These are phyloP conservation scores for Diaporthe vaccinii DNA, from an alignment of 2,329 filamentous ascomycete species.

Conservation along the genomic window DNA sequence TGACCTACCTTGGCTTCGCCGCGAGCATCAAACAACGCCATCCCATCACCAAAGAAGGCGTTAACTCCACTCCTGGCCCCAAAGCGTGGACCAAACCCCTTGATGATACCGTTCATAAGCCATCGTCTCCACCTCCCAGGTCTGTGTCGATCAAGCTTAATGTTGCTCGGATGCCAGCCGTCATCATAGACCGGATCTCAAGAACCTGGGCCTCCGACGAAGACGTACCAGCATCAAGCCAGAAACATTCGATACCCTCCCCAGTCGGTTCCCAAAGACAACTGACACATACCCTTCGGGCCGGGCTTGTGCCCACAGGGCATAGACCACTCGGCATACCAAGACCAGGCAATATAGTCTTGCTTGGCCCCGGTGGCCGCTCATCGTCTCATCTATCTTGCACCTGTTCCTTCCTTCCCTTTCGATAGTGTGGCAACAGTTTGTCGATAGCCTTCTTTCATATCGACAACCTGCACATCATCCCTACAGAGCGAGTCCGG, in stretches of 20 bases:
- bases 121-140: slow-evolving; percentile 38
- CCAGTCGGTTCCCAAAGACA: slow-evolving; percentile 51
- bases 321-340: slow-evolving; percentile 47
- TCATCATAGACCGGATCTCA: slow-evolving; percentile 65
- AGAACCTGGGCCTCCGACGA: slow-evolving; percentile 64
- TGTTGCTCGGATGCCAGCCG: slow-evolving; percentile 68
- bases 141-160: slow-evolving; percentile 51
- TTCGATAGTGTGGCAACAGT: slow-evolving; percentile 59
- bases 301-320: slow-evolving; percentile 55
- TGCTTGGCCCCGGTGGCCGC: slow-evolving; percentile 45
- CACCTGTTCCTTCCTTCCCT: slow-evolving; percentile 49
- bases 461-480: slow-evolving; percentile 55
- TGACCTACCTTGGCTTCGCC: slow-evolving; percentile 25
- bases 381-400: slow-evolving; percentile 40
- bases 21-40: slow-evolving; percentile 43
- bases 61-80: slow-evolving; percentile 29
- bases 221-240: slow-evolving; percentile 54
- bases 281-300: slow-evolving; percentile 57
- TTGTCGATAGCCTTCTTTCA: slow-evolving; percentile 68
- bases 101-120: slow-evolving; percentile 32
- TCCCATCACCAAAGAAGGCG: slow-evolving; percentile 31
- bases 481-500: slow-evolving; percentile 65
- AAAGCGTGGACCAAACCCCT: slow-evolving; percentile 19
- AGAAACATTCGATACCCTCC: slow-evolving; percentile 56
- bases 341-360: slow-evolving; percentile 48